These are phyloP conservation scores for Lanmaoa pseudosensibilis DNA, from an alignment of 768 basidiomycete species.

Conservation along the genomic window DNA sequence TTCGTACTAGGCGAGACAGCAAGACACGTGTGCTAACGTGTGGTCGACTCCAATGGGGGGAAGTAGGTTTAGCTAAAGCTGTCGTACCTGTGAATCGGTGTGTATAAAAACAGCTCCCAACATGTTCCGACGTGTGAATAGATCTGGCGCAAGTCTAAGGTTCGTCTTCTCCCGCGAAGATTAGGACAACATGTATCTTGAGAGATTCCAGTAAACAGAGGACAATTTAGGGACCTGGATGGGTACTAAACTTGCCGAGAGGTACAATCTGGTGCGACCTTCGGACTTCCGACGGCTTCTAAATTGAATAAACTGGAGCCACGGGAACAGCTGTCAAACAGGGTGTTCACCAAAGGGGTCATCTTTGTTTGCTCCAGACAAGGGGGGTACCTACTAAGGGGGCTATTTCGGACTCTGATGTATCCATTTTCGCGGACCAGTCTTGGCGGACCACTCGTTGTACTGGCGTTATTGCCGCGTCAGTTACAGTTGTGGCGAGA, in stretches of 20 bases:
- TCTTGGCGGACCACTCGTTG: neutral
- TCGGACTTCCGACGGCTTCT: slow-evolving; percentile 4
- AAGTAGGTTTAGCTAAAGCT: slow-evolving; percentile 6
- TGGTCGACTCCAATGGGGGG: neutral
- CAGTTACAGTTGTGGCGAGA: neutral
- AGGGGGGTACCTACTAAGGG: neutral
- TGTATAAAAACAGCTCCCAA: slow-evolving; percentile 5
- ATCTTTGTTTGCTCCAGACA: slow-evolving; percentile 1
- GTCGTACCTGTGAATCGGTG: slow-evolving; percentile 9
- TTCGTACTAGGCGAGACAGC: slow-evolving; percentile 9
- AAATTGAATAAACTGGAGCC: slow-evolving; percentile 3
- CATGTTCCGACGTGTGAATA: slow-evolving; percentile 20
- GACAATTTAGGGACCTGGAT: neutral
- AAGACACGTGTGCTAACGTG: slow-evolving; percentile 10
- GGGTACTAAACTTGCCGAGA: neutral
- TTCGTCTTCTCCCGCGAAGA: slow-evolving; percentile 30
- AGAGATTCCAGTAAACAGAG: neutral
- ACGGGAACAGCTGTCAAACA: slow-evolving; percentile 7
- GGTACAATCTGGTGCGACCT: neutral
- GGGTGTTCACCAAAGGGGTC: slow-evolving; percentile 2
- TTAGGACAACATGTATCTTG: slow-evolving; percentile 9
- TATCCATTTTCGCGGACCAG: slow-evolving; percentile 6
- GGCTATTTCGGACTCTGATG: neutral
- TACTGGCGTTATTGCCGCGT: neutral
- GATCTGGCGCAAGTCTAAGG: slow-evolving; percentile 5